Base-by-base conservation (phyloP, 2,329 filamentous ascomycete genomes). In the Pseudocercospora ulei region DNA sequence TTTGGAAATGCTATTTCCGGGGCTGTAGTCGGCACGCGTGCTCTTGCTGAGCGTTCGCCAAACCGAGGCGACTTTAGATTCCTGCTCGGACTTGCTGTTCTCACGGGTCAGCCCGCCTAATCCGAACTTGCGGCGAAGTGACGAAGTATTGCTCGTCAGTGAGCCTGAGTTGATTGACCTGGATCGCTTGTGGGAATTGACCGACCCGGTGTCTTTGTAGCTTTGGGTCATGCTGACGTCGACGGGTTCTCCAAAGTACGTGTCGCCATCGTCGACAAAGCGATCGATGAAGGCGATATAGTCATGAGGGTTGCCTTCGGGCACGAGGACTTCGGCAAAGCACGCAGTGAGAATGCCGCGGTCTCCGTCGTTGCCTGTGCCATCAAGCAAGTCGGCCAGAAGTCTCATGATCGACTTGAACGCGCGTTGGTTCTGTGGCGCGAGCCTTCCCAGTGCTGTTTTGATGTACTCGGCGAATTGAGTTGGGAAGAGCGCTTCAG, bases 1-100 rank as follows among this genome's bases (percentile, higher is more conserved):
- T 58, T 77, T 83, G 2, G 81, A 79, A 24, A 84, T 60, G 58
- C 74, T 83, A 9, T 72, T 65, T 18, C 61, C 60, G 43, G 78
- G 83, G 51, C 67, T 76, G 38, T 67, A 76, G 45, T 67, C 72
- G 18, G 71, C 63, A 38, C 80, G 71, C 28, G 67, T 72, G 62
- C 65, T 84, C 65, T 93, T 94, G 68, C 86, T 93, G 49, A 94
- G 65, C n/a, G 76, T 87, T 39, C 86, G 76, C 76, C 86, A 86
- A 13, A 94, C 76, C 0, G 84, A 88, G 26, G 78, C 70, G 23
- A 83, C 76, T 49, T 75, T 74, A 27, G 84, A 82, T 27, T 76
- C 67, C 24, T 75, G 73, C 39, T 78, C 73, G 13, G 70, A 73
- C 59, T 80, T 88, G 65, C 82, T 86, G 54, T 82, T 86, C 52